phyloP scores from a whole-genome alignment of 2,329 filamentous ascomycete genomes.

The Xylaria sp. region DNA sequence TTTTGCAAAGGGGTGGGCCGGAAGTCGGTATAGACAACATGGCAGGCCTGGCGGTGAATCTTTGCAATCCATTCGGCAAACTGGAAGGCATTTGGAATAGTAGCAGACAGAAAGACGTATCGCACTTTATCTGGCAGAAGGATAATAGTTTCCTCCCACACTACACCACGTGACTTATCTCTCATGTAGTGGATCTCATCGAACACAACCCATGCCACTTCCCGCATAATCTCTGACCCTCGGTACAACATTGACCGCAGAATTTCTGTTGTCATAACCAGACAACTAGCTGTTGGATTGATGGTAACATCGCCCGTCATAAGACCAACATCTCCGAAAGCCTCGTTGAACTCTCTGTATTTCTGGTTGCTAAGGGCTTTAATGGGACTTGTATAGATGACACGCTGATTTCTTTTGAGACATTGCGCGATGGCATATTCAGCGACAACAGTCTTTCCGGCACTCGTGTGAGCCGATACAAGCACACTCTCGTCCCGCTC shows the following conservation, averaged over 20 bases:
- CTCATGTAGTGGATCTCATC: slow-evolving; percentile 99
- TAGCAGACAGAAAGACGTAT: slow-evolving; percentile 97
- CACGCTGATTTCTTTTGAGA: slow-evolving; percentile 94
- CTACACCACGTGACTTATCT: slow-evolving; percentile 92
- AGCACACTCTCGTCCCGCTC: slow-evolving; percentile 95
- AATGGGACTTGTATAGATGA: slow-evolving; percentile 99
- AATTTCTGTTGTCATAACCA: slow-evolving; percentile 99
- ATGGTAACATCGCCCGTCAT: slow-evolving; percentile 99
- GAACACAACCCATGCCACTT: slow-evolving; percentile 98
- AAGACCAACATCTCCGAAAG: slow-evolving; percentile 95
- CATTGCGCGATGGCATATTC: slow-evolving; percentile 99
- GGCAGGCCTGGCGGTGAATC: slow-evolving; percentile 95
- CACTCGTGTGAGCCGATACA: slow-evolving; percentile 96
- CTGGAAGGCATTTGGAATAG: slow-evolving; percentile 98
- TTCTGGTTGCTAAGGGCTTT: slow-evolving; percentile 99
- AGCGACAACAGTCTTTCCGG: slow-evolving; percentile 97
- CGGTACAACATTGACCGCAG: slow-evolving; percentile 97
- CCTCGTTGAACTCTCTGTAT: slow-evolving; percentile 93
- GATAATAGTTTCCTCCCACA: slow-evolving; percentile 99
- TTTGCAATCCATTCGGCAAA: slow-evolving; percentile 99
- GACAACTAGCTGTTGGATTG: slow-evolving; percentile 95
- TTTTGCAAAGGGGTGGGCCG: slow-evolving; percentile 95
- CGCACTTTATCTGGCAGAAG: slow-evolving; percentile 97
- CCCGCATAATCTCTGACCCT: slow-evolving; percentile 98
- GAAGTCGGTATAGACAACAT: slow-evolving; percentile 99